A percentile compares a stretch with the other conserved stretches of the same genome.
Conservation (phyloP, 192 early-diverging fungal species). For the Allomyces macrogynus region DNA sequence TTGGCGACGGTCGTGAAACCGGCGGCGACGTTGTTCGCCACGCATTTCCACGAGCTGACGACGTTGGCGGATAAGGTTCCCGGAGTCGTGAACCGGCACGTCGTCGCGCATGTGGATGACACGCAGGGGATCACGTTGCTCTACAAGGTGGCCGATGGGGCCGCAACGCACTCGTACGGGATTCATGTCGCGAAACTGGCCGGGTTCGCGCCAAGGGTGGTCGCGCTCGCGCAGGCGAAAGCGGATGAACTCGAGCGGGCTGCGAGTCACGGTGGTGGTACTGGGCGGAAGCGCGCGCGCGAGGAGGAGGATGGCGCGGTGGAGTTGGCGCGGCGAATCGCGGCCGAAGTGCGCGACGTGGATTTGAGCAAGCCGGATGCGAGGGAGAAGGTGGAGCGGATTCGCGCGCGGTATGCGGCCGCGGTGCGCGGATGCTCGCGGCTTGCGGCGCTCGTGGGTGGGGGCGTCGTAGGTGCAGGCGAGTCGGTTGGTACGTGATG, state of each 20-base stretch:
- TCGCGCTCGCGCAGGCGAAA: slow-evolving; percentile 67
- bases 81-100: slow-evolving; percentile 72
- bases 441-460: too few relatives aligned
- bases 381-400: too few relatives aligned
- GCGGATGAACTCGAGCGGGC: slow-evolving; percentile 72
- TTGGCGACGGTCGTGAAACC: slow-evolving; percentile 37
- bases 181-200: slow-evolving; percentile 95
- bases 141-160: slow-evolving; percentile 73
- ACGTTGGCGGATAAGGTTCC: slow-evolving; percentile 46
- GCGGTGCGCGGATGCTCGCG: too few relatives aligned
- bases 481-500: too few relatives aligned
- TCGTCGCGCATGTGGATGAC: slow-evolving; percentile 34
- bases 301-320: too few relatives aligned
- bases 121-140: slow-evolving; percentile 57
- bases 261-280: slow-evolving; percentile 10
- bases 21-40: slow-evolving; percentile 76
- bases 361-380: too few relatives aligned
- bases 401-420: too few relatives aligned
- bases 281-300: too few relatives aligned
- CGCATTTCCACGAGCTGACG: slow-evolving; percentile 96
- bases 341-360: too few relatives aligned
- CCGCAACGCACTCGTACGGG: slow-evolving; percentile 92
- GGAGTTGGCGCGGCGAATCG: too few relatives aligned
- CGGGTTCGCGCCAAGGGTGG: slow-evolving; percentile 64
- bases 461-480: too few relatives aligned